Evolutionary conservation across 495 filamentous ascomycete genomes (phyloP).

Genomic region (Achaetomiella virescens): DNA sequence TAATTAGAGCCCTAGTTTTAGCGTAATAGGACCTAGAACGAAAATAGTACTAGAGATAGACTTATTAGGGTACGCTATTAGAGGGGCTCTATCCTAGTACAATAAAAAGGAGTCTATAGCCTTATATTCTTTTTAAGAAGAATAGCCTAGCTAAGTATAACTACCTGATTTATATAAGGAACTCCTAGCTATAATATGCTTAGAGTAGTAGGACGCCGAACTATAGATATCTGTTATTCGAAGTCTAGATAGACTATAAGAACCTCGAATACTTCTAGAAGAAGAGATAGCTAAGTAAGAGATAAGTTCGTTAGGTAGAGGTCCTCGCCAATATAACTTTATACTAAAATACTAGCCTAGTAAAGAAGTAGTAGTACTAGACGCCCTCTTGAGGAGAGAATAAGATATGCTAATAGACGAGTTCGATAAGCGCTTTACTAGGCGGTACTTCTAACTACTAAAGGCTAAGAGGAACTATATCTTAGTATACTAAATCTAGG

Average conservation of each 20-base stretch:
- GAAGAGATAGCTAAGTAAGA: background rate
- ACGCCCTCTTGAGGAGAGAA: background rate
- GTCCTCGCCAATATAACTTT: background rate
- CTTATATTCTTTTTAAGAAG: background rate
- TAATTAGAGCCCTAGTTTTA: background rate
- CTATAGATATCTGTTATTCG: background rate
- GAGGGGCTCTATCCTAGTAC: background rate
- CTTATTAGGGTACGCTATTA: background rate
- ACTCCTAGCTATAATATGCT: background rate
- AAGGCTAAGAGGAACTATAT: background rate
- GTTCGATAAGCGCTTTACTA: background rate
- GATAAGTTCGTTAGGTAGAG: background rate
- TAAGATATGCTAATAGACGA: background rate
- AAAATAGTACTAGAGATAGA: background rate
- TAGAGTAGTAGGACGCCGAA: background rate
- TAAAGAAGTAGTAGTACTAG: background rate
- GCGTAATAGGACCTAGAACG: background rate
- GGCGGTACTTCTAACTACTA: background rate
- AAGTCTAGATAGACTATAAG: background rate
- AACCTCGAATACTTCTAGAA: background rate
- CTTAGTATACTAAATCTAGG: background rate
- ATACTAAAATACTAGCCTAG: background rate
- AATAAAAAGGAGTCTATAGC: background rate
- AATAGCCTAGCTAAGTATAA: background rate
- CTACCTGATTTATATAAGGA: conserved; percentile 5